Conservation (phyloP, 2,329 filamentous ascomycete genomes). For the Zymoseptoria ardabiliae region DNA sequence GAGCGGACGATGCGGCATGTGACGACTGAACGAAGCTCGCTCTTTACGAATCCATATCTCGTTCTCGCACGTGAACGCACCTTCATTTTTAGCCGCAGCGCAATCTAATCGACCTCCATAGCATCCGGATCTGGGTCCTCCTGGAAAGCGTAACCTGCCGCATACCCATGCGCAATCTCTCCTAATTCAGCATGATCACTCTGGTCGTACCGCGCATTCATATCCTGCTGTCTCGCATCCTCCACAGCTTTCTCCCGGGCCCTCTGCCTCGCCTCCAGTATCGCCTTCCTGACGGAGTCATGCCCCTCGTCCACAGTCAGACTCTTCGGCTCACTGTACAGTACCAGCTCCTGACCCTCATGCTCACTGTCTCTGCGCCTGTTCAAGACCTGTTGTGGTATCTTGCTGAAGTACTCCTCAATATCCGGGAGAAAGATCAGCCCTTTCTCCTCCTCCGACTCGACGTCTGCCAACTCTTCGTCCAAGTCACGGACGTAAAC, state of each 20-base stretch:
- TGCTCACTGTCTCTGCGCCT: constrained; percentile 47
- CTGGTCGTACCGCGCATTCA: constrained; percentile 25
- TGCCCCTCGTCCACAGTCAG: constrained; percentile 69
- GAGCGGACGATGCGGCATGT: no score
- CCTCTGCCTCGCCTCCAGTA: constrained; percentile 69
- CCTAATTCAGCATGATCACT: constrained; percentile 9
- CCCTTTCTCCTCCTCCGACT: constrained; percentile 52
- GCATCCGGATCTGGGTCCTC: constrained; percentile 54
- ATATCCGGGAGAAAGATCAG: constrained; percentile 81
- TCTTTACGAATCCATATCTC: no score
- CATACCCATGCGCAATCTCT: constrained; percentile 31
- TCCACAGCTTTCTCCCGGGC: constrained; percentile 47
- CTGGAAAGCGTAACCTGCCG: constrained; percentile 23
- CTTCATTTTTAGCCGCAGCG: no score
- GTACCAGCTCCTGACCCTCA: constrained; percentile 61
- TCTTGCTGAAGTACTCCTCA: constrained; percentile 66
- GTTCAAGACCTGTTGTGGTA: constrained; percentile 61
- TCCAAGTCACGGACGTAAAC: constrained; percentile 90
- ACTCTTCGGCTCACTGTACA: constrained; percentile 74
- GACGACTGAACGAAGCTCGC: no score
- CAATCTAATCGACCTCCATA: constrained; percentile 52
- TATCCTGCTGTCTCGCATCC: constrained; percentile 26
- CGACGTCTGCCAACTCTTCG: constrained; percentile 68
- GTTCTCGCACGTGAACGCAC: no score
- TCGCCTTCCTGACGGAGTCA: constrained; percentile 68